Conservation (phyloP, 78 protist genomes). For the Dictyostelium firmibasis region DNA sequence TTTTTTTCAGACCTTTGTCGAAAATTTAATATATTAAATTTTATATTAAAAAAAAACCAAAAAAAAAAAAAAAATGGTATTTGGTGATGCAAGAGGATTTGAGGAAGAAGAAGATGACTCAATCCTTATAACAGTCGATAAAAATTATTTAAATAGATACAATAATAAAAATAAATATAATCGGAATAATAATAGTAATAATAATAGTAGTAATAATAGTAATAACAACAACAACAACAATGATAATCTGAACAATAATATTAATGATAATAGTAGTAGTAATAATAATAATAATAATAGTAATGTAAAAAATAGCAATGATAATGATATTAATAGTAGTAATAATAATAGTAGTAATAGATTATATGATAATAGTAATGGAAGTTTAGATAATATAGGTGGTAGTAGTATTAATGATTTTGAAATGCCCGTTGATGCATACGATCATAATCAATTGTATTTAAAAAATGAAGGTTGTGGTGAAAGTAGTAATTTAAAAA, state of each 20-base stretch:
- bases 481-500: background rate
- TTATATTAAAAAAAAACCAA: background rate
- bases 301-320: background rate
- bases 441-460: background rate
- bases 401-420: background rate
- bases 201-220: too few species aligned
- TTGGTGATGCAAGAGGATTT: background rate
- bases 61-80: background rate
- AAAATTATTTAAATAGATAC: background rate
- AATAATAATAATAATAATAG: background rate
- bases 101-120: constrained; percentile 10
- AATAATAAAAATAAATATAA: background rate
- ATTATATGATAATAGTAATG: background rate
- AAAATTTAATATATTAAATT: background rate
- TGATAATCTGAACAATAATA: background rate
- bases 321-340: background rate
- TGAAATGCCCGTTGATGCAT: background rate
- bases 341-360: background rate
- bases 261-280: background rate
- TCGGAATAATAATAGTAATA: background rate
- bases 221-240: too few species aligned
- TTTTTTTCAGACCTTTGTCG: background rate
- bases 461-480: background rate
- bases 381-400: background rate
- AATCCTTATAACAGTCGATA: background rate